Conservation (phyloP, 352 stramenopile species). For the Phytophthora boehmeriae region DNA sequence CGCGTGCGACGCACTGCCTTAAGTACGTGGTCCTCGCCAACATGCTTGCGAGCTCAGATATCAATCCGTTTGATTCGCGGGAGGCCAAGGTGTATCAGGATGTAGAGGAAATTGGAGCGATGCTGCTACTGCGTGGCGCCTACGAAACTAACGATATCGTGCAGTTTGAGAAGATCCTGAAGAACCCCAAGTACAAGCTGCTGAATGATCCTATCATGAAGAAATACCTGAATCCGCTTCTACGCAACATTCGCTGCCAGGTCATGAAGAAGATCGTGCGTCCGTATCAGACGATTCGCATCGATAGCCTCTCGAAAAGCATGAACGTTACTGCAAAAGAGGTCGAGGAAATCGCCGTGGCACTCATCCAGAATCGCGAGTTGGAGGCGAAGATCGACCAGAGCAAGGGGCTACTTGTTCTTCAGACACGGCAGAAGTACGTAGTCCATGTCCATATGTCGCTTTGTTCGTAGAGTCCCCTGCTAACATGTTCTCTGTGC, state of each 20-base stretch:
- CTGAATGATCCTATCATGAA: conserved; percentile 94
- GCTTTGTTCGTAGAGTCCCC: background rate
- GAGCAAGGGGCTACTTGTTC: conserved; percentile 55
- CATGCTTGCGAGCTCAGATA: conserved; percentile 92
- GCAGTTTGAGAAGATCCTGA: conserved; percentile 93
- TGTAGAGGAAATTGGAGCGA: conserved; percentile 78
- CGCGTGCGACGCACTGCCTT: conserved; percentile 88
- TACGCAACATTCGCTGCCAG: conserved; percentile 94
- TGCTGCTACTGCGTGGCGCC: conserved; percentile 72
- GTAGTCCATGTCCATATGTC: too few species aligned
- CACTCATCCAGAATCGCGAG: conserved; percentile 91
- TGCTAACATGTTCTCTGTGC: background rate
- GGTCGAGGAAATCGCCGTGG: conserved; percentile 91
- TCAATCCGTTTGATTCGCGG: conserved; percentile 94
- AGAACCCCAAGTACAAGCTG: conserved; percentile 91
- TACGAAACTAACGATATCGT: conserved; percentile 92
- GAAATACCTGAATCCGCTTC: conserved; percentile 89
- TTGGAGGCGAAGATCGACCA: conserved; percentile 93
- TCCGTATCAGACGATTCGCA: conserved; percentile 92
- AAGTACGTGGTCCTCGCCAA: conserved; percentile 94
- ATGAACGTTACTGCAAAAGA: conserved; percentile 90
- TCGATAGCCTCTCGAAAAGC: conserved; percentile 85
- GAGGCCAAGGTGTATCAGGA: conserved; percentile 94
- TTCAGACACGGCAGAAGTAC: conserved; percentile 61
- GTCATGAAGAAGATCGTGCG: conserved; percentile 92